A percentile compares a stretch with the other conserved stretches of the same genome.
Conservation (phyloP, 495 filamentous ascomycete species). For the Talaromyces adpressus region DNA sequence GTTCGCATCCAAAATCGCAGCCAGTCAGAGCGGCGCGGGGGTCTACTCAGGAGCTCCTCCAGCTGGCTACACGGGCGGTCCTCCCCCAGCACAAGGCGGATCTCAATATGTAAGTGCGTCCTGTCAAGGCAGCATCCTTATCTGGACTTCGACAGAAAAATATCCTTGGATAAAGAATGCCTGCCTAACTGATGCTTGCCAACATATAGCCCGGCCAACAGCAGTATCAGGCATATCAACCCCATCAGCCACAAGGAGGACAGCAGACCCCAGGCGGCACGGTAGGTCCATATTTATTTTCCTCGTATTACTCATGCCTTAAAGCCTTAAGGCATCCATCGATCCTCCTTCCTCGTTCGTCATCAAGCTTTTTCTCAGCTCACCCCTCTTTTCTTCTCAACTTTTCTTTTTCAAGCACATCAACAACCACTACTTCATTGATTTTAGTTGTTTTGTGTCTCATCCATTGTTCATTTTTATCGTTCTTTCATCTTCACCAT, state of each 20-base stretch:
- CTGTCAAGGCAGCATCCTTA: neutral
- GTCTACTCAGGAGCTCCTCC: constrained; percentile 33
- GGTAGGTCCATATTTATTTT: constrained; percentile 27
- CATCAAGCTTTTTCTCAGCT: neutral
- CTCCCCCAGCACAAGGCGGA: constrained; percentile 22
- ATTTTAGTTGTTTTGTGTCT: neutral
- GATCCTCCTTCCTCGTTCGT: constrained; percentile 12
- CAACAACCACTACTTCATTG: neutral
- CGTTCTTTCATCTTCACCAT: constrained; percentile 19
- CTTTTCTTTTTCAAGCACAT: constrained; percentile 5
- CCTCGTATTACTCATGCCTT: neutral
- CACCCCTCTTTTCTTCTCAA: constrained; percentile 3
- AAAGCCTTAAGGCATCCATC: neutral
- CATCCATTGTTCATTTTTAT: constrained; percentile 6
- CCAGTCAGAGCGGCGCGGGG: constrained; percentile 25
- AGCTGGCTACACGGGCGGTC: constrained; percentile 36
- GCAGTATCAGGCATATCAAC: constrained; percentile 36
- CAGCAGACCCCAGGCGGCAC: constrained; percentile 15
- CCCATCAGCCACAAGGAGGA: constrained; percentile 5
- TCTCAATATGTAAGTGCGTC: neutral
- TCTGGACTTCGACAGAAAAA: neutral
- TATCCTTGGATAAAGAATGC: neutral
- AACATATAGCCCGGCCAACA: constrained; percentile 8
- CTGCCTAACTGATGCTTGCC: neutral
- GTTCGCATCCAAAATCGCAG: constrained; percentile 42